phyloP scores from a whole-genome alignment of 371 early-diverging fungal genomes.

The Globomyces sp. region DNA sequence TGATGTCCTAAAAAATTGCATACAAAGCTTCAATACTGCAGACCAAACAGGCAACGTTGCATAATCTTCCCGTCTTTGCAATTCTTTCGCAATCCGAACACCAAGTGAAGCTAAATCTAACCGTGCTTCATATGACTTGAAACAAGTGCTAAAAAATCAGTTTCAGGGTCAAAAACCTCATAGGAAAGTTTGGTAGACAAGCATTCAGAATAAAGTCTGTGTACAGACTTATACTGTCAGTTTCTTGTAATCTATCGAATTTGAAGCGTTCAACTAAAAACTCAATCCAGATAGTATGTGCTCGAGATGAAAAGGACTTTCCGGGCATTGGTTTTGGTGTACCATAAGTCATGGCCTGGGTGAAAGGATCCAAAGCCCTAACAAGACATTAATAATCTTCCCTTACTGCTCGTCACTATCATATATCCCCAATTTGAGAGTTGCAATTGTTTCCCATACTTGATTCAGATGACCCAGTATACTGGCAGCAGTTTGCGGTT shows the following conservation, averaged over 20 bases:
- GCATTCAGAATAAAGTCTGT: constrained; percentile 74
- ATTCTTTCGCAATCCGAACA: constrained; percentile 69
- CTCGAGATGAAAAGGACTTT: constrained; percentile 64
- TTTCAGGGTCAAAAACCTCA: background rate
- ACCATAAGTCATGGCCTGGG: constrained; percentile 84
- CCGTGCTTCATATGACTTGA: constrained; percentile 73
- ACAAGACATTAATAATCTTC: too few species aligned
- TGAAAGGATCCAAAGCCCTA: constrained; percentile 73
- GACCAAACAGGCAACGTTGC: constrained; percentile 41
- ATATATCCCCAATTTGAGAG: constrained; percentile 67
- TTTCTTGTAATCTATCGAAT: constrained; percentile 70
- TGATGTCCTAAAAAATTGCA: constrained; percentile 71
- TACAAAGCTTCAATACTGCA: constrained; percentile 56
- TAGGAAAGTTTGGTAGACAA: constrained; percentile 48
- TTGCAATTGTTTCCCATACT: constrained; percentile 82
- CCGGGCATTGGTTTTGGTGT: constrained; percentile 79
- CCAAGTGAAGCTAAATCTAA: constrained; percentile 78
- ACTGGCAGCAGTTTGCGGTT: constrained; percentile 68
- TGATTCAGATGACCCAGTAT: constrained; percentile 77
- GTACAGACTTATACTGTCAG: constrained; percentile 70
- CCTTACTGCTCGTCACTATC: constrained; percentile 26
- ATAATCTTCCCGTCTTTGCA: constrained; percentile 64
- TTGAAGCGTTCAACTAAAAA: constrained; percentile 83
- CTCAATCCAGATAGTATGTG: constrained; percentile 81
- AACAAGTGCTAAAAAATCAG: constrained; percentile 56